Percentiles rank a stretch among this genome's conserved stretches.
phyloP scores from a whole-genome alignment of 805 yeast genomes.

The Metschnikowia picachoensis region DNA sequence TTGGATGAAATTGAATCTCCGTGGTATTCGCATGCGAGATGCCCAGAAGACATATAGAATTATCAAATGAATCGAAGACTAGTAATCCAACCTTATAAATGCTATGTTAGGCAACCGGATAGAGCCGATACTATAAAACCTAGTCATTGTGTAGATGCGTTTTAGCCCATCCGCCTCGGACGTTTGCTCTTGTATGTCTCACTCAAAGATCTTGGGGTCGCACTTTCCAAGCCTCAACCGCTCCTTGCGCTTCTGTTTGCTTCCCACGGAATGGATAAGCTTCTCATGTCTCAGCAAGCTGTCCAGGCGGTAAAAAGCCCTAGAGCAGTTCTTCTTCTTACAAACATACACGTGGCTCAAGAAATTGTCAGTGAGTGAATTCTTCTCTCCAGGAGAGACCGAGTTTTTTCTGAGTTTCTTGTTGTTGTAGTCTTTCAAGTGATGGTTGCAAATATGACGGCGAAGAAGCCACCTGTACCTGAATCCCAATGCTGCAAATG shows the following conservation, averaged over 20 bases:
- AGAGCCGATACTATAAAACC: not conserved
- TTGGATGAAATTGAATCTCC: not conserved
- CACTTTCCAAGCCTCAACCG: constrained; percentile 11
- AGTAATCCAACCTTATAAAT: constrained; percentile 1
- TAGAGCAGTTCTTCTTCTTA: constrained; percentile 9
- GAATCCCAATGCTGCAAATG: constrained; percentile 14
- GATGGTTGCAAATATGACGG: constrained; percentile 18
- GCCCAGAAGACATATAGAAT: too few species aligned
- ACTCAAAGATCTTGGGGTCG: constrained; percentile 9
- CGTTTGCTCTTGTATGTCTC: not conserved
- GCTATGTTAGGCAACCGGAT: not conserved
- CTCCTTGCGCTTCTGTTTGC: constrained; percentile 9
- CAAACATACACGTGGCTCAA: constrained; percentile 17
- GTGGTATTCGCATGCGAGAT: not conserved
- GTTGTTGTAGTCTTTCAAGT: constrained; percentile 16
- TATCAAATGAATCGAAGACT: constrained; percentile 1
- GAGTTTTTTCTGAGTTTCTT: constrained; percentile 8
- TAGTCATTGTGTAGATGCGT: not conserved
- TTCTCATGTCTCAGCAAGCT: constrained; percentile 15
- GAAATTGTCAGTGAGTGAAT: constrained; percentile 6
- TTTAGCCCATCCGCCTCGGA: constrained; percentile 6
- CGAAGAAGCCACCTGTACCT: constrained; percentile 14
- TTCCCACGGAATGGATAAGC: constrained; percentile 9
- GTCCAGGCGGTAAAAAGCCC: constrained; percentile 21
- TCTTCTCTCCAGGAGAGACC: constrained; percentile 1